Evolutionary conservation across 768 basidiomycete genomes (phyloP).

Genomic region (Chalciporus piperatus): DNA sequence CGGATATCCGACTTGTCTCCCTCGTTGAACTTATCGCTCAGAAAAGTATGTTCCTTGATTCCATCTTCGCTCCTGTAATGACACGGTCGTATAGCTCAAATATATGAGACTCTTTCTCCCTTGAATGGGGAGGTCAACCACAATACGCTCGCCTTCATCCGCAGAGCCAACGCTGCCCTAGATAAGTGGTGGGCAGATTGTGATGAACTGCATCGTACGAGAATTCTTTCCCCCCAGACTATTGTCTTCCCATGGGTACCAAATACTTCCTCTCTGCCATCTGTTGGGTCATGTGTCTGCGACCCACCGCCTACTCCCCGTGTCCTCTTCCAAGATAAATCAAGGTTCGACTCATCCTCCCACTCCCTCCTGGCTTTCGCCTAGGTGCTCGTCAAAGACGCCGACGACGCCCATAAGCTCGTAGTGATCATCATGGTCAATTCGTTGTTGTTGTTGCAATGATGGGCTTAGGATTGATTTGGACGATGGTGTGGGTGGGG

Average conservation of each 20-base stretch:
- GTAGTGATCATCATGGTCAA: constrained; percentile 71
- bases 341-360: constrained; percentile 75
- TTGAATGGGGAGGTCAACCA: constrained; percentile 85
- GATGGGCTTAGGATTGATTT: constrained; percentile 79
- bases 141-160: constrained; percentile 81
- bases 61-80: background rate
- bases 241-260: constrained; percentile 48
- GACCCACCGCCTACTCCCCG: constrained; percentile 51
- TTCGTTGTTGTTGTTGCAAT: constrained; percentile 72
- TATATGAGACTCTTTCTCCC: constrained; percentile 85
- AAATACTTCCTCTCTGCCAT: constrained; percentile 75
- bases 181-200: constrained; percentile 92
- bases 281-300: constrained; percentile 69
- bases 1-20: constrained; percentile 85
- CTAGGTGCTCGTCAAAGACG: constrained; percentile 82
- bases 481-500: constrained; percentile 84
- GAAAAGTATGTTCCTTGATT: constrained; percentile 59
- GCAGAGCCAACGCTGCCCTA: constrained; percentile 80
- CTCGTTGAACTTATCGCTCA: constrained; percentile 88
- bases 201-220: constrained; percentile 76
- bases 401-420: constrained; percentile 80
- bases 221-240: background rate
- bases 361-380: constrained; percentile 62
- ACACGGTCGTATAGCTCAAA: constrained; percentile 61
- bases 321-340: constrained; percentile 77